phyloP scores from a whole-genome alignment of 2,329 filamentous ascomycete species.

The Paraconiothyrium brasiliense region DNA sequence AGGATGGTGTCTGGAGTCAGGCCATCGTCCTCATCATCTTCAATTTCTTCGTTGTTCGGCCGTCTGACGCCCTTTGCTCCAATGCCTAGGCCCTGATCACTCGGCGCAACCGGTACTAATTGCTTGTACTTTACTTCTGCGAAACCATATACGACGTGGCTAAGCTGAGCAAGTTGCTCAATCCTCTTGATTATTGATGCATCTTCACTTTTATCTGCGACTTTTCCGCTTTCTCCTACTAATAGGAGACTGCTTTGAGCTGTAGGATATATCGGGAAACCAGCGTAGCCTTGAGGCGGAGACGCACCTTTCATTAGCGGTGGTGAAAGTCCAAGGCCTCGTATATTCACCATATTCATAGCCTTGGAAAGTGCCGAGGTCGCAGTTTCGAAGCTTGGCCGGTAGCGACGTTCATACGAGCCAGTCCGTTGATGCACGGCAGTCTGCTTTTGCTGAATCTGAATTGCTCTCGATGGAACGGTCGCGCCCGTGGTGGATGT shows the following conservation, averaged over 20 bases:
- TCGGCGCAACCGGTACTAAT: slow-evolving; percentile 85
- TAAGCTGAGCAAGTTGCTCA: slow-evolving; percentile 90
- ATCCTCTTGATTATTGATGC: slow-evolving; percentile 79
- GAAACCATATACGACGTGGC: slow-evolving; percentile 96
- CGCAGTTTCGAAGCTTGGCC: slow-evolving; percentile 75
- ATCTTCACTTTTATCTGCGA: slow-evolving; percentile 77
- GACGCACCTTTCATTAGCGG: slow-evolving; percentile 70
- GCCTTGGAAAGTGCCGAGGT: slow-evolving; percentile 95
- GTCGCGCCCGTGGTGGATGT: slow-evolving; percentile 75
- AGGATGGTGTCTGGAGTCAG: slow-evolving; percentile 88
- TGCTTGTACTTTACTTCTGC: slow-evolving; percentile 99
- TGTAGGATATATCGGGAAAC: slow-evolving; percentile 85
- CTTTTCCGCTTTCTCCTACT: slow-evolving; percentile 69
- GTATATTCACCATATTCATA: slow-evolving; percentile 87
- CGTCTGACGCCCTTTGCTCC: slow-evolving; percentile 60
- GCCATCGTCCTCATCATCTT: slow-evolving; percentile 65
- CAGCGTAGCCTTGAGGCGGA: slow-evolving; percentile 77
- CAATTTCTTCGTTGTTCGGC: slow-evolving; percentile 59
- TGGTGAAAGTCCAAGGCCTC: slow-evolving; percentile 75
- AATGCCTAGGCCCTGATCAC: slow-evolving; percentile 73
- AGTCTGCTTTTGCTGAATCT: slow-evolving; percentile 74
- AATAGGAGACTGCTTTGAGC: slow-evolving; percentile 74
- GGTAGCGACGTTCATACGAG: slow-evolving; percentile 84
- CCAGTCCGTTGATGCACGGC: slow-evolving; percentile 73
- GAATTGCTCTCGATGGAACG: slow-evolving; percentile 76